Conservation (phyloP, 1,284 basidiomycete genomes). For the Ganoderma multipileum region DNA sequence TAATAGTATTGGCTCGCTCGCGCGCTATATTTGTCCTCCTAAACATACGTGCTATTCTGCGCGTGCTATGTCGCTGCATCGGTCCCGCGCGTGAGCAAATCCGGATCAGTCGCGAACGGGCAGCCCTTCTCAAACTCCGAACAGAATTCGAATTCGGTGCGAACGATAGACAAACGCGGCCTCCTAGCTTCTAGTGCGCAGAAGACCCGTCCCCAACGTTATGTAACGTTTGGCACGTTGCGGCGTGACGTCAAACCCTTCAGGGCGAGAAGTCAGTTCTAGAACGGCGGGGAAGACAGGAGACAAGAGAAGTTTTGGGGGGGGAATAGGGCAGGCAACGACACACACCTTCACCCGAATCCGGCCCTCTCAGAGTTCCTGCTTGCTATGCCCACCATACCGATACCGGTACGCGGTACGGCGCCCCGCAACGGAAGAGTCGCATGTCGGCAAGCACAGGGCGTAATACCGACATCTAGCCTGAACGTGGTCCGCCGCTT, state of each 20-base stretch:
- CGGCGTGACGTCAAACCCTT: background rate
- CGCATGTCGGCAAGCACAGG: background rate
- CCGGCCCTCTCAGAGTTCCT: background rate
- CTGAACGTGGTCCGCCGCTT: background rate
- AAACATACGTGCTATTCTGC: background rate
- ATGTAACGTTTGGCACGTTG: background rate
- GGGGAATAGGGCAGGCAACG: no score
- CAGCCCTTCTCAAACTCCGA: background rate
- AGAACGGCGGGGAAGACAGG: background rate
- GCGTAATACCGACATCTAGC: background rate
- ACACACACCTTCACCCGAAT: background rate
- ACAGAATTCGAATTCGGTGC: background rate
- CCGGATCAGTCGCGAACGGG: background rate
- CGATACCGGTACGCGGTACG: background rate
- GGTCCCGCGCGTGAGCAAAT: constrained; percentile 3
- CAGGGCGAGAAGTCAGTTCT: background rate
- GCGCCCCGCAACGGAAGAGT: background rate
- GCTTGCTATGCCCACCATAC: background rate
- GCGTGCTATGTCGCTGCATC: background rate
- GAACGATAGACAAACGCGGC: background rate
- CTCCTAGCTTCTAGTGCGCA: background rate
- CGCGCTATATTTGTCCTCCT: background rate
- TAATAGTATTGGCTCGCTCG: background rate
- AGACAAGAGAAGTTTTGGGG: background rate
- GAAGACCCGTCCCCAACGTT: background rate